These are phyloP conservation scores for Hyaloscypha variabilis DNA, from an alignment of 495 filamentous ascomycete genomes.

Conservation along the genomic window DNA sequence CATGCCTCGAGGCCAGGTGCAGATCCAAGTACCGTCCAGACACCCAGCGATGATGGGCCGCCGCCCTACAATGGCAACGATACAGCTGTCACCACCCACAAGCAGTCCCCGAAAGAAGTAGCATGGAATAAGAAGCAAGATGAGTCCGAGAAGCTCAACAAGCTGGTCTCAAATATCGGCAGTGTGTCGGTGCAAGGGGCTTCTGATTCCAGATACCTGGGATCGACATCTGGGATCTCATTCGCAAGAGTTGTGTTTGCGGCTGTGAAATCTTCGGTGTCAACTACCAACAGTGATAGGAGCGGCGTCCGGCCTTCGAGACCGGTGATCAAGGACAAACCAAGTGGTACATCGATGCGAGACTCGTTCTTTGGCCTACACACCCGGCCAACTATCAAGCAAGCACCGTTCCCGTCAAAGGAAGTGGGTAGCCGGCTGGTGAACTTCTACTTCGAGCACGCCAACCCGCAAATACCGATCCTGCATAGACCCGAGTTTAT, in stretches of 20 bases:
- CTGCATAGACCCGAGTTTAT: conserved; percentile 87
- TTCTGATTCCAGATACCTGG: conserved; percentile 78
- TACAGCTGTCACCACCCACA: conserved; percentile 14
- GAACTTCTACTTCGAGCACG: conserved; percentile 89
- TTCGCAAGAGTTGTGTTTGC: conserved; percentile 95
- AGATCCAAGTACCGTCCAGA: conserved; percentile 43
- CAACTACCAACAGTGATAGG: conserved; percentile 56
- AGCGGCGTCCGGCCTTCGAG: conserved; percentile 27
- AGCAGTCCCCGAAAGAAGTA: conserved; percentile 32
- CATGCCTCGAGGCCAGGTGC: conserved; percentile 58
- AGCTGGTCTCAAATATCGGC: conserved; percentile 75
- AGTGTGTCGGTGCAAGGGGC: conserved; percentile 76
- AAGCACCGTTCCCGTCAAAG: conserved; percentile 80
- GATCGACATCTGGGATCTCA: conserved; percentile 87
- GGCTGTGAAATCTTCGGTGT: conserved; percentile 85
- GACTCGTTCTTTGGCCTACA: conserved; percentile 96
- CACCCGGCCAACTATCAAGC: conserved; percentile 82
- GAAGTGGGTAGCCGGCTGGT: conserved; percentile 72
- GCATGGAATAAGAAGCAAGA: conserved; percentile 53
- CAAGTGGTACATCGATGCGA: conserved; percentile 73
- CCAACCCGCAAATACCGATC: conserved; percentile 93
- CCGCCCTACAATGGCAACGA: conserved; percentile 30
- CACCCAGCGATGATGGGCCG: conserved; percentile 42
- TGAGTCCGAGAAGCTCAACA: conserved; percentile 66
- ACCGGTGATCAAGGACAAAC: conserved; percentile 21